Conservation (phyloP, 495 filamentous ascomycete species). For the Podospora bellae-mahoneyi region DNA sequence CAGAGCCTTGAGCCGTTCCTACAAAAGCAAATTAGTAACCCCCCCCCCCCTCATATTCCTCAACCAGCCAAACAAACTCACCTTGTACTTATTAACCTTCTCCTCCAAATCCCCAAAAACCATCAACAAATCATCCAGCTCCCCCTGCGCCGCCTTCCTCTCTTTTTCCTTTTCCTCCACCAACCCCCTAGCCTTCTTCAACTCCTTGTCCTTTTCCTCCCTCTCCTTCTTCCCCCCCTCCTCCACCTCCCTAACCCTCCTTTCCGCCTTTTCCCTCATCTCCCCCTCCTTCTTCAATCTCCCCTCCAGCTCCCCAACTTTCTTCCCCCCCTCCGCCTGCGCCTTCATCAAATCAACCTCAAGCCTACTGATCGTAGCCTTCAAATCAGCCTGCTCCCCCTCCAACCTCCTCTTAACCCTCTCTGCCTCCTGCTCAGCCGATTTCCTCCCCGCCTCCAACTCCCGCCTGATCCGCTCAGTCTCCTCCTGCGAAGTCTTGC, state of each 20-base stretch:
- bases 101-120: constrained; percentile 88
- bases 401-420: constrained; percentile 44
- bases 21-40: constrained; percentile 18
- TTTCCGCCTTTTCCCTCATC: background rate
- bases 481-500: constrained; percentile 41
- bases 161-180: constrained; percentile 60
- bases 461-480: constrained; percentile 23
- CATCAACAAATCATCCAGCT: constrained; percentile 81
- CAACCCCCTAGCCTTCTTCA: constrained; percentile 35
- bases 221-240: constrained; percentile 12
- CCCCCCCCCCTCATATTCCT: background rate
- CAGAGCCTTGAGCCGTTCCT: constrained; percentile 69
- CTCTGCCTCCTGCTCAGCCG: constrained; percentile 41
- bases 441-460: constrained; percentile 24
- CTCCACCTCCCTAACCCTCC: constrained; percentile 24
- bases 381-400: constrained; percentile 60
- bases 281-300: constrained; percentile 17
- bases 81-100: constrained; percentile 77
- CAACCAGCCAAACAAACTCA: constrained; percentile 37
- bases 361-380: constrained; percentile 55
- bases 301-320: constrained; percentile 20
- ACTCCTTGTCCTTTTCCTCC: constrained; percentile 29
- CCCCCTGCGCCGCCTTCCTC: constrained; percentile 59
- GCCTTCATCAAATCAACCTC: constrained; percentile 61
- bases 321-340: constrained; percentile 19